Percentiles rank a stretch among this genome's conserved stretches.
phyloP scores from a whole-genome alignment of 2,329 filamentous ascomycete species.

The Colletotrichum sansevieriae region DNA sequence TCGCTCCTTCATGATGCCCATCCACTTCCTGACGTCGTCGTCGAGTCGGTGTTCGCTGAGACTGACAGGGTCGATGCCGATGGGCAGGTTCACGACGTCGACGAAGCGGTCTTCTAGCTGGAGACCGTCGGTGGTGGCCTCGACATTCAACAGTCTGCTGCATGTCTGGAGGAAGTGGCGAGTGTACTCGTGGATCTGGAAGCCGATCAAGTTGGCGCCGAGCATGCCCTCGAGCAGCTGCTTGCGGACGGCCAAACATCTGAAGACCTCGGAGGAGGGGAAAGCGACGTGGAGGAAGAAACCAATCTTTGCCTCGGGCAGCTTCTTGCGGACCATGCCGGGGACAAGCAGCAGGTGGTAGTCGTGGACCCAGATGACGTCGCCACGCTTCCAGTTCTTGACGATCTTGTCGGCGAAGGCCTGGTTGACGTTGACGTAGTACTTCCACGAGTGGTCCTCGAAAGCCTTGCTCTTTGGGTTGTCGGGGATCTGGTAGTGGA shows the following conservation, averaged over 20 bases:
- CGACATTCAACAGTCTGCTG: slow-evolving; percentile 89
- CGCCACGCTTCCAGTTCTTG: slow-evolving; percentile 92
- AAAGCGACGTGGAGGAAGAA: slow-evolving; percentile 97
- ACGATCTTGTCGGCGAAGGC: slow-evolving; percentile 93
- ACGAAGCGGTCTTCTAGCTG: slow-evolving; percentile 95
- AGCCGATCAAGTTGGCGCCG: slow-evolving; percentile 91
- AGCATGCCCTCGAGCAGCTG: slow-evolving; percentile 93
- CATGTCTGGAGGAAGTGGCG: slow-evolving; percentile 97
- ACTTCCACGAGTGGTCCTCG: slow-evolving; percentile 96
- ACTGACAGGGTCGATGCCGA: slow-evolving; percentile 89
- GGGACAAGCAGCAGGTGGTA: slow-evolving; percentile 94
- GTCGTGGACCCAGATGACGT: slow-evolving; percentile 95
- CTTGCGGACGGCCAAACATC: slow-evolving; percentile 88
- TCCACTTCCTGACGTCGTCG: slow-evolving; percentile 81
- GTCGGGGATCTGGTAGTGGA: slow-evolving; percentile 98
- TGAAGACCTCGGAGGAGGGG: slow-evolving; percentile 95
- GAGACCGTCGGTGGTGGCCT: slow-evolving; percentile 88
- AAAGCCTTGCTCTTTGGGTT: slow-evolving; percentile 99
- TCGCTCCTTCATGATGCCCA: slow-evolving; percentile 82
- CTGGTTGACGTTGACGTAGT: slow-evolving; percentile 92
- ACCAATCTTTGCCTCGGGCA: slow-evolving; percentile 93
- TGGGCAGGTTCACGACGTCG: slow-evolving; percentile 86
- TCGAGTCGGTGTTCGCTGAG: slow-evolving; percentile 79
- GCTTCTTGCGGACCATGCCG: slow-evolving; percentile 87
- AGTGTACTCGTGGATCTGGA: slow-evolving; percentile 93